Evolutionary conservation across 1,284 basidiomycete species (phyloP).

Genomic region (Phylloporus sp.): DNA sequence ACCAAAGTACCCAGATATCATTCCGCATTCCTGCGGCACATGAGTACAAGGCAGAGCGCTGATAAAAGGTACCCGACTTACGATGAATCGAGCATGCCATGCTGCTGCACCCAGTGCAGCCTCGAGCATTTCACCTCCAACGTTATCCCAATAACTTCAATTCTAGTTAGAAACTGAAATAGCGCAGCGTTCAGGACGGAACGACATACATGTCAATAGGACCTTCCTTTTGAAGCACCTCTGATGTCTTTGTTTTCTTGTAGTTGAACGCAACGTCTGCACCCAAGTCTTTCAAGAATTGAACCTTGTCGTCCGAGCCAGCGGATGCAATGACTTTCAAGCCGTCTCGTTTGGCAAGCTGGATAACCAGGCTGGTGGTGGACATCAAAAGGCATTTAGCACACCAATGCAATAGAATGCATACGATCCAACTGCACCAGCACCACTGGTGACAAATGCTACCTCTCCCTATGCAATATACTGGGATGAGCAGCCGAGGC

Average conservation of each 20-base stretch:
- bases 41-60: not conserved
- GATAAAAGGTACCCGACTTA: not conserved
- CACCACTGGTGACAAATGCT: slow-evolving; percentile 18
- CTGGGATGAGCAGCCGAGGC: not conserved
- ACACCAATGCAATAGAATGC: not conserved
- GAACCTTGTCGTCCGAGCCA: slow-evolving; percentile 50
- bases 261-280: slow-evolving; percentile 46
- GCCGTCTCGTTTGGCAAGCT: slow-evolving; percentile 47
- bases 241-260: slow-evolving; percentile 41
- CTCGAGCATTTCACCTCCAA: slow-evolving; percentile 1
- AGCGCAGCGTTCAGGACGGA: not conserved
- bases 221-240: slow-evolving; percentile 33
- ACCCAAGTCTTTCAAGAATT: slow-evolving; percentile 44
- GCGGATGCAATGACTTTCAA: slow-evolving; percentile 50
- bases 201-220: slow-evolving; percentile 31
- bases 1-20: slow-evolving; percentile 11
- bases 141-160: slow-evolving; percentile 14
- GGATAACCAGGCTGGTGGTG: slow-evolving; percentile 25
- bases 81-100: slow-evolving; percentile 3
- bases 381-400: not conserved
- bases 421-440: slow-evolving; percentile 21
- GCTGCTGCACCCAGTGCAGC: not conserved
- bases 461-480: slow-evolving; percentile 10
- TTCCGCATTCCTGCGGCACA: slow-evolving; percentile 19
- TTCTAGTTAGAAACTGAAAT: not conserved